Conservation (phyloP, 441 rosid genomes). For the Capsella rubella region DNA sequence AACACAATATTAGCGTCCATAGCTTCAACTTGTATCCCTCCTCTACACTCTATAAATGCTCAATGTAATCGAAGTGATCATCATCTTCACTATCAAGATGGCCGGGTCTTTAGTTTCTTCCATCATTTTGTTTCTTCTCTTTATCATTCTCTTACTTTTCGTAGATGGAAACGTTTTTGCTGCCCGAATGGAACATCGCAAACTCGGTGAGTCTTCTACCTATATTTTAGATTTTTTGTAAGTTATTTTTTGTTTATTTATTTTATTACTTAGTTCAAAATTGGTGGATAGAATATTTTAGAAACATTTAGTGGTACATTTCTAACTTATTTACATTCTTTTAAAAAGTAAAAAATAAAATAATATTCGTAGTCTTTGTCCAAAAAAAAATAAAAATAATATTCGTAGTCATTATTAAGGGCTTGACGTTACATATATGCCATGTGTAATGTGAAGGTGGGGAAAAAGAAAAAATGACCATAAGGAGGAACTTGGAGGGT, state of each 20-base stretch:
- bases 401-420: not conserved
- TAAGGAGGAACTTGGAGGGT: not conserved
- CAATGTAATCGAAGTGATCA: not conserved
- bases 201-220: slow-evolving; percentile 29
- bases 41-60: not conserved
- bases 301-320: not conserved
- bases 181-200: slow-evolving; percentile 10
- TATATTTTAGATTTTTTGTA: not conserved
- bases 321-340: too few species aligned
- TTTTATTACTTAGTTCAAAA: too few species aligned
- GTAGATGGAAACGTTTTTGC: not conserved
- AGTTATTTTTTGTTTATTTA: too few species aligned
- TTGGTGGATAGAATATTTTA: not conserved
- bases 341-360: too few species aligned
- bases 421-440: not conserved
- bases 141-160: not conserved
- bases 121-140: slow-evolving; percentile 19
- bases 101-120: not conserved
- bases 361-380: too few species aligned
- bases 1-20: not conserved
- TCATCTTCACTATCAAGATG: slow-evolving; percentile 3
- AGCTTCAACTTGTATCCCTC: not conserved
- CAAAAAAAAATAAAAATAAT: not conserved
- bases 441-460: not conserved
- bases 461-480: not conserved